phyloP scores from a whole-genome alignment of 805 yeast species.

The Candida nanaspora region DNA sequence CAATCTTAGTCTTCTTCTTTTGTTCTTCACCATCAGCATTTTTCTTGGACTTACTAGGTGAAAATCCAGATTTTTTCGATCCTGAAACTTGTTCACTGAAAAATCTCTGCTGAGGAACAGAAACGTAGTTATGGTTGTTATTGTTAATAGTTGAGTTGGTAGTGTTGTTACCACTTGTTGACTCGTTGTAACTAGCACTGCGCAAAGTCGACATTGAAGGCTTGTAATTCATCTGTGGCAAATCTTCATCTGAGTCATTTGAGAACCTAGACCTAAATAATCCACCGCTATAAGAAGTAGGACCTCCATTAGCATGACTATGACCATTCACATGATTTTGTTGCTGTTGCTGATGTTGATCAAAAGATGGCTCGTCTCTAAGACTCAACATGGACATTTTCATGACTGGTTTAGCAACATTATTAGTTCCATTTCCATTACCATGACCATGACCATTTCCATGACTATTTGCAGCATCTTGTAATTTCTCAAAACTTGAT shows the following conservation, averaged over 20 bases:
- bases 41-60: not conserved
- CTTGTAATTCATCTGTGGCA: conserved; percentile 11
- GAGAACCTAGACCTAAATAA: conserved; percentile 46
- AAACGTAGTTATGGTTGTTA: not conserved
- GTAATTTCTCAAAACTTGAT: conserved; percentile 53
- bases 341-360: conserved; percentile 6
- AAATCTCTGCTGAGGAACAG: conserved; percentile 11
- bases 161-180: not conserved
- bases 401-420: not conserved
- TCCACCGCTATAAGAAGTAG: conserved; percentile 2
- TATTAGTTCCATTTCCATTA: conserved; percentile 20
- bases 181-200: conserved; percentile 12
- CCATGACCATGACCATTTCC: conserved; percentile 10
- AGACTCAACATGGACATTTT: conserved; percentile 12
- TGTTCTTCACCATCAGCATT: conserved; percentile 6
- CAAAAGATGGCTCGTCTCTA: conserved; percentile 10
- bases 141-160: not conserved
- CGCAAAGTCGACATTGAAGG: conserved; percentile 17
- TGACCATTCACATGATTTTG: conserved; percentile 6
- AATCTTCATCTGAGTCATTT: conserved; percentile 54
- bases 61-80: not conserved
- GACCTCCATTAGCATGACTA: conserved; percentile 7
- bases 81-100: conserved; percentile 19
- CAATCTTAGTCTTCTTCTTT: conserved; percentile 25
- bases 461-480: conserved; percentile 13